These are phyloP conservation scores for Annulohypoxylon moriforme DNA, from an alignment of 495 filamentous ascomycete species.

Conservation along the genomic window DNA sequence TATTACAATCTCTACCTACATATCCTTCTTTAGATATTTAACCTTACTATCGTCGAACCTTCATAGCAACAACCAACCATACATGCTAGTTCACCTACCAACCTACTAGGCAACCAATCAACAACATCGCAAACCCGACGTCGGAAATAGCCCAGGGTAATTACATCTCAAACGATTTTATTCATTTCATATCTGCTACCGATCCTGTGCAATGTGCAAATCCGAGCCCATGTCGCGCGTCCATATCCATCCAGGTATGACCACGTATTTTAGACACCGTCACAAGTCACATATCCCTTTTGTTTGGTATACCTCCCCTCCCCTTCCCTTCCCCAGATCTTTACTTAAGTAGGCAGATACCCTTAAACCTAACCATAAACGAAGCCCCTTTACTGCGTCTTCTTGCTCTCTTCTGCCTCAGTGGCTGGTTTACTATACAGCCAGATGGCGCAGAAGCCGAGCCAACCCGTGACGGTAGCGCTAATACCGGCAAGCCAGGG, in stretches of 20 bases:
- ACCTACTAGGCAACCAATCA: background rate
- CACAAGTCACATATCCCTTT: background rate
- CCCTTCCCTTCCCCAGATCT: background rate
- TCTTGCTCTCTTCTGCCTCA: constrained; percentile 69
- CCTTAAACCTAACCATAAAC: background rate
- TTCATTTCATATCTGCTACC: constrained; percentile 29
- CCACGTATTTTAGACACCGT: constrained; percentile 1
- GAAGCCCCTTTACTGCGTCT: constrained; percentile 69
- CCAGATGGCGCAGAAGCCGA: constrained; percentile 89
- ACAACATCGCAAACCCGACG: background rate
- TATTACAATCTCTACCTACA: too few relatives aligned
- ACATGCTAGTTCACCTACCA: too few relatives aligned
- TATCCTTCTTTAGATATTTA: too few relatives aligned
- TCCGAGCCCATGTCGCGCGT: background rate
- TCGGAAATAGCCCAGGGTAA: background rate
- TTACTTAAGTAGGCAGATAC: background rate
- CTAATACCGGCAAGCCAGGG: constrained; percentile 94
- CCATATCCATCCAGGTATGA: constrained; percentile 4
- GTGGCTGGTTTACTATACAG: constrained; percentile 79
- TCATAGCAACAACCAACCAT: too few relatives aligned
- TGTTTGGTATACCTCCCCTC: background rate
- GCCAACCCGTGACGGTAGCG: constrained; percentile 83
- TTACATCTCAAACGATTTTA: constrained; percentile 20
- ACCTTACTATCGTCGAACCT: too few relatives aligned
- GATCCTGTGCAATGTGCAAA: background rate